These are phyloP conservation scores for Aspergillus haitiensis DNA, from an alignment of 495 filamentous ascomycete species.

Conservation along the genomic window DNA sequence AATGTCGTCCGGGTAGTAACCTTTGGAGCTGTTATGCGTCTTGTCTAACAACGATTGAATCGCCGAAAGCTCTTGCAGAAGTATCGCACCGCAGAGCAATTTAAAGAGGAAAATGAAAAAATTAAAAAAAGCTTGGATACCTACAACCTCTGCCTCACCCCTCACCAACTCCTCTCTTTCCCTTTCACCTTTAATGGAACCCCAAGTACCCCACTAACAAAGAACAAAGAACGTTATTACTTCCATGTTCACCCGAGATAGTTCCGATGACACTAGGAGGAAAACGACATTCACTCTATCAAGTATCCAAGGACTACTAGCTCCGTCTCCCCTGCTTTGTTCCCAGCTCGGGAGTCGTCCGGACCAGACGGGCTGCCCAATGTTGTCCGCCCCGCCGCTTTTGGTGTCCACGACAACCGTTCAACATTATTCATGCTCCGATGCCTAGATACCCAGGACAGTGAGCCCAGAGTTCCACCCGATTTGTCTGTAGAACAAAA, in stretches of 20 bases:
- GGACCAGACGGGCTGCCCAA: constrained; percentile 27
- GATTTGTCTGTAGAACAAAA: neutral
- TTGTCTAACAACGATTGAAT: no score
- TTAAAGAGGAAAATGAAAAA: neutral
- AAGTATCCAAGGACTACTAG: neutral
- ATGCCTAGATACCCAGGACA: neutral
- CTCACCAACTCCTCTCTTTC: neutral
- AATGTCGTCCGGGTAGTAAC: neutral
- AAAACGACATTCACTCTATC: neutral
- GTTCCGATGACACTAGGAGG: neutral
- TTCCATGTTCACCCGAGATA: constrained; percentile 9
- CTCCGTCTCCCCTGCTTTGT: neutral
- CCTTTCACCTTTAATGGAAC: neutral
- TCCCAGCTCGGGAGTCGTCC: constrained; percentile 21
- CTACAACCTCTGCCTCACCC: neutral
- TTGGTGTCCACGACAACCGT: constrained; percentile 5
- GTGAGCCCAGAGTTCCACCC: constrained; percentile 1
- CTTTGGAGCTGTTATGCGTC: no score
- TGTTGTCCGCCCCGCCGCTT: constrained; percentile 24
- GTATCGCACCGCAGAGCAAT: neutral
- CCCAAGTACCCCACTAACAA: neutral
- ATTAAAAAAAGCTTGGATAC: neutral
- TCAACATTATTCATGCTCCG: neutral
- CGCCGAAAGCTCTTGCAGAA: no score
- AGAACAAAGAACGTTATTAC: neutral